Base-by-base conservation (phyloP, 2,329 filamentous ascomycete species). In the Microdochium bolleyi region DNA sequence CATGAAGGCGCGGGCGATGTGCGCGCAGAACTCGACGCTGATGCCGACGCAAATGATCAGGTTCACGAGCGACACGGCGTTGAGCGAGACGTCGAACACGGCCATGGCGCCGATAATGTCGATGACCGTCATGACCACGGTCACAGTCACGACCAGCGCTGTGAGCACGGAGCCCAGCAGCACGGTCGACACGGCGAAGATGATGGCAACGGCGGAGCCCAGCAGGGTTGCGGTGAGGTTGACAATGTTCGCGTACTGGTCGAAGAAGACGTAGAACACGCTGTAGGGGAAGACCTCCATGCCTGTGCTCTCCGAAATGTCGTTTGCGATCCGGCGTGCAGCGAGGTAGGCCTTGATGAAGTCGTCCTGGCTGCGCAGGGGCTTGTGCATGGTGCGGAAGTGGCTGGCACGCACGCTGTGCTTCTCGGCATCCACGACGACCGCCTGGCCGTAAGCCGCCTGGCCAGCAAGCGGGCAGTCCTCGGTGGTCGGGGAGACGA, bases 211-310 rank as follows among this genome's bases (percentile, higher is more conserved):
- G 0, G 91, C 92, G 3, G 89, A 87, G 41, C 87, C 87, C 27
- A 99, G 80, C 1, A 99, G 81, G 0, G 86, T 83, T 1, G 80
- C 86, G 0, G 92, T 92, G 3, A 97, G 78, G 11, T 80, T 78
- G 21, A 95, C 83, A 56, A 99, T 97, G 54, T 82, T 82, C 5
- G 89, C 80, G 65, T 99, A 99, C 67, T 97, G 94, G 66, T 99
- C 94, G 67, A 99, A 99, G 80, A 97, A 99, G 67, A 99, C 92
- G 74, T 99, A 99, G 68, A 96, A 96, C 55, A 96, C 86, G 60
- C 89, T 95, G 73, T 99, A 99, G 0, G 94, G 90, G 77, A 99
- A 99, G 2, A 99, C 85, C 24, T 94, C 85, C 22, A 89, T 83
- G 4, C 84, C 81, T 3, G 91, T 92, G 51, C 79, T 77, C 51